Percentiles rank a stretch among this genome's conserved stretches.
These are phyloP conservation scores for Tothia fuscella DNA, from an alignment of 2,329 filamentous ascomycete species.

Conservation along the genomic window DNA sequence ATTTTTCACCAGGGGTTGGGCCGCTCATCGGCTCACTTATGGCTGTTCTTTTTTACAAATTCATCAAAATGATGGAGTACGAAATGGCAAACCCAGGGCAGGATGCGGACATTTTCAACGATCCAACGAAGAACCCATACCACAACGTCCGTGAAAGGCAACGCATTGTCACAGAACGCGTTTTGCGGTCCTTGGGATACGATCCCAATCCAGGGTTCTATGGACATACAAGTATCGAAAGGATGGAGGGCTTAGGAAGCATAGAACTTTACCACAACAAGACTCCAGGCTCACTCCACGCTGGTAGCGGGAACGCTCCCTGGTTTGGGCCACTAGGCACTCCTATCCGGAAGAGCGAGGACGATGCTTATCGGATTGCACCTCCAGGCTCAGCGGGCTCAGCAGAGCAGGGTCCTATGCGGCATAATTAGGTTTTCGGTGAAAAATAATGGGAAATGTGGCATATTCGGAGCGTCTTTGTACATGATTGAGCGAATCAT, in stretches of 20 bases:
- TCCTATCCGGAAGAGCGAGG: background rate
- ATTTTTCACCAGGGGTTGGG: slow-evolving; percentile 7
- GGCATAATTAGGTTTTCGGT: no score
- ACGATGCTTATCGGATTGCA: no score
- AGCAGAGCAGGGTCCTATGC: no score
- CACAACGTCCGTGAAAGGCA: slow-evolving; percentile 1
- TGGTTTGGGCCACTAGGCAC: background rate
- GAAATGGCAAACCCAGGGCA: slow-evolving; percentile 16
- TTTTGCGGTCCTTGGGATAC: background rate
- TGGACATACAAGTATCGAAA: no score
- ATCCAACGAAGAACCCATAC: slow-evolving; percentile 7
- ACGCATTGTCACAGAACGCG: background rate
- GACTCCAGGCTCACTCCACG: no score
- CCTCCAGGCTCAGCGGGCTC: background rate
- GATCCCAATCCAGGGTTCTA: no score
- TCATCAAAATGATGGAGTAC: slow-evolving; percentile 19
- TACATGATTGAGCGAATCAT: no score
- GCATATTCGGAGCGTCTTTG: no score
- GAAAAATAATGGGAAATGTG: no score
- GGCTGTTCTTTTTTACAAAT: slow-evolving; percentile 16
- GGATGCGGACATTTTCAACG: slow-evolving; percentile 3
- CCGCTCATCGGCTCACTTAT: slow-evolving; percentile 11
- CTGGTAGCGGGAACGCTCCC: background rate
- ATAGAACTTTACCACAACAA: no score
- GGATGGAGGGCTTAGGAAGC: no score